A percentile compares a stretch with the other conserved stretches of the same genome.
phyloP scores from a whole-genome alignment of 345 rosid genomes.

The Crucihimalaya himalaica region DNA sequence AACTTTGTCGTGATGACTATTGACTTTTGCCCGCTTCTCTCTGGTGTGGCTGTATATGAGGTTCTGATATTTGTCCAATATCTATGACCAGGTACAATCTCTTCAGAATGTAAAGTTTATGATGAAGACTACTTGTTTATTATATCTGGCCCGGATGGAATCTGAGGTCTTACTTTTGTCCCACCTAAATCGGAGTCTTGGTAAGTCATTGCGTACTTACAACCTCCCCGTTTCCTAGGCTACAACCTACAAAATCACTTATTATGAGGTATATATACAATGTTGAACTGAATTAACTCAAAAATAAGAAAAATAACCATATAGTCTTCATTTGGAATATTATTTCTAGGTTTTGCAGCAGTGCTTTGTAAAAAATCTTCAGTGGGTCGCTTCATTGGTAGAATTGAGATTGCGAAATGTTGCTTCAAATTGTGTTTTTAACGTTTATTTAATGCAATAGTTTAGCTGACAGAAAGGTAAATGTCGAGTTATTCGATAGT shows the following conservation, averaged over 20 bases:
- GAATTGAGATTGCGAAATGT: neutral
- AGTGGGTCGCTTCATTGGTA: neutral
- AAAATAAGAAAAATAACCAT: neutral
- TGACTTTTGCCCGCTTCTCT: neutral
- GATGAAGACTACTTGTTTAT: neutral
- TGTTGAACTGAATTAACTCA: neutral
- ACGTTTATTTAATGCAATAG: slow-evolving; percentile 18
- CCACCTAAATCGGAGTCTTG: slow-evolving; percentile 2
- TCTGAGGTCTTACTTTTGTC: slow-evolving; percentile 1
- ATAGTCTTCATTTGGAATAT: neutral
- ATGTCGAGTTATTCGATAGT: slow-evolving; percentile 14
- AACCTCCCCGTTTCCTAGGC: neutral
- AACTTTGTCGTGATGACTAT: neutral
- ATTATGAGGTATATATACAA: neutral
- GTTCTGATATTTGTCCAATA: slow-evolving; percentile 6
- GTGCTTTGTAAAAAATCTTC: neutral
- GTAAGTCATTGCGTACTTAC: slow-evolving; percentile 20
- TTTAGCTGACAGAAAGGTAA: slow-evolving; percentile 18
- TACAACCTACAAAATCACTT: neutral
- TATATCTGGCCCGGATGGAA: slow-evolving; percentile 2
- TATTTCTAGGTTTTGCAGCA: neutral
- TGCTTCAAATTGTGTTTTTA: slow-evolving; percentile 14
- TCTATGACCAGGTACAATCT: slow-evolving; percentile 24
- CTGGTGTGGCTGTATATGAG: neutral
- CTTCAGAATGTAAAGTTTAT: slow-evolving; percentile 8